Evolutionary conservation across 1,139 yeast genomes (phyloP).

Genomic region (Lodderomyces pseudojiufengensis): DNA sequence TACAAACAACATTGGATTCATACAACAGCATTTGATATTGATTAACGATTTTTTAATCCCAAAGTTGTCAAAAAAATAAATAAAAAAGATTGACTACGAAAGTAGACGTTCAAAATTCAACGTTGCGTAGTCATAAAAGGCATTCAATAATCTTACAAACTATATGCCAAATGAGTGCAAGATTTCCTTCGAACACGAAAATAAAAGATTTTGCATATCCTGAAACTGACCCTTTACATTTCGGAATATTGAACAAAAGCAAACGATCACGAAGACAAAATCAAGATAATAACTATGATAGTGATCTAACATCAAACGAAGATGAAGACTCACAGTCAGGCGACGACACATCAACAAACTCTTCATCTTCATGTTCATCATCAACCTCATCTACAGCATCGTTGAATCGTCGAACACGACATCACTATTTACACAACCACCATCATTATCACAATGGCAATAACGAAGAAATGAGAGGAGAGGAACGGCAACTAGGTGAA

Average conservation of each 20-base stretch:
- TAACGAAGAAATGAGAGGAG: neutral
- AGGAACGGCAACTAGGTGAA: slow-evolving; percentile 1
- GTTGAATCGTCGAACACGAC: slow-evolving; percentile 2
- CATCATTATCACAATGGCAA: too few relatives aligned
- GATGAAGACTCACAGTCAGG: slow-evolving; percentile 2
- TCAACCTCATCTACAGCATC: slow-evolving; percentile 5
- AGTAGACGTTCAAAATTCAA: too few relatives aligned
- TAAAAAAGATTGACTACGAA: too few relatives aligned
- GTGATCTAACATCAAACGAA: neutral
- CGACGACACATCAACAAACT: slow-evolving; percentile 4
- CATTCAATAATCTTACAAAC: too few relatives aligned
- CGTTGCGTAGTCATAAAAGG: too few relatives aligned
- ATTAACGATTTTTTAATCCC: too few relatives aligned
- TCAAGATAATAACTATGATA: neutral
- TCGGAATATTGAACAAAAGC: slow-evolving; percentile 1
- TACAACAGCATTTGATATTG: too few relatives aligned
- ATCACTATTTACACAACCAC: neutral
- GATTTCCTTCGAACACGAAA: slow-evolving; percentile 32
- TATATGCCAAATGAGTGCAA: slow-evolving; percentile 1
- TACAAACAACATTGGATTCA: too few relatives aligned
- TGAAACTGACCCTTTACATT: slow-evolving; percentile 33
- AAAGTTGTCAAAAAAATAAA: too few relatives aligned
- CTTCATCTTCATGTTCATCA: slow-evolving; percentile 1
- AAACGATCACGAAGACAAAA: neutral
- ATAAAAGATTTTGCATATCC: slow-evolving; percentile 81